A percentile compares a stretch with the other conserved stretches of the same genome.
These are phyloP conservation scores for Achlya hypogyna DNA, from an alignment of 352 stramenopile genomes.

Conservation along the genomic window DNA sequence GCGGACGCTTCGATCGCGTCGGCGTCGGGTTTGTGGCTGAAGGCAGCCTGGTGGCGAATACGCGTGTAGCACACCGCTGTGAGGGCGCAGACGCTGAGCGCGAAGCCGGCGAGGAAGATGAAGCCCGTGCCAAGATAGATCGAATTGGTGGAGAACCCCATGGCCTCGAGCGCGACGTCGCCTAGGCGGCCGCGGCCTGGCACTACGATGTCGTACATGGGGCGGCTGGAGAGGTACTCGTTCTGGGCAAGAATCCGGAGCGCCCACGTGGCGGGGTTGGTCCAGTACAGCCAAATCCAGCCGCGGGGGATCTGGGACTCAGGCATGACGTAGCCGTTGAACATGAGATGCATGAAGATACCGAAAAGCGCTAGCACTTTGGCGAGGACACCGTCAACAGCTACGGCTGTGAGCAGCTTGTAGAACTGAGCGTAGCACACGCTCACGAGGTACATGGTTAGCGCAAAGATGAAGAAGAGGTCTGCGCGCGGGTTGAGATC, in stretches of 20 bases:
- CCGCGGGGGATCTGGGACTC: conserved; percentile 6
- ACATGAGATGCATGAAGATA: conserved; percentile 18
- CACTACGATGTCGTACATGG: conserved; percentile 30
- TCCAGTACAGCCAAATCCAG: conserved; percentile 21
- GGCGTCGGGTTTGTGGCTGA: conserved; percentile 23
- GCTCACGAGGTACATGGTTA: conserved; percentile 9
- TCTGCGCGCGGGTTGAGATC: not conserved
- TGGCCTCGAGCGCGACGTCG: conserved; percentile 40
- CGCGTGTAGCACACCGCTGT: conserved; percentile 41
- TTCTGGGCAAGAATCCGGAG: conserved; percentile 10
- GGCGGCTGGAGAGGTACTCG: conserved; percentile 26
- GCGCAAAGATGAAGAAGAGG: not conserved
- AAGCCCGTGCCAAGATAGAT: conserved; percentile 51
- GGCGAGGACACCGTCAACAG: conserved; percentile 12
- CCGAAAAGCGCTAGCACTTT: conserved; percentile 11
- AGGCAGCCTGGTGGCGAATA: conserved; percentile 36
- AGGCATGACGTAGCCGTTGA: conserved; percentile 4
- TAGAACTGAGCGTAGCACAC: conserved; percentile 16
- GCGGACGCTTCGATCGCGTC: not conserved
- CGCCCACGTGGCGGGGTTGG: conserved; percentile 15
- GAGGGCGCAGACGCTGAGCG: conserved; percentile 34
- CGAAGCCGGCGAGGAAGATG: conserved; percentile 40
- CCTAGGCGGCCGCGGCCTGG: conserved; percentile 27
- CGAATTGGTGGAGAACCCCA: conserved; percentile 36
- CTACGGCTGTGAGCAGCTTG: conserved; percentile 11